Evolutionary conservation across 805 yeast genomes (phyloP).

Genomic region (Candida coquimbonensis): DNA sequence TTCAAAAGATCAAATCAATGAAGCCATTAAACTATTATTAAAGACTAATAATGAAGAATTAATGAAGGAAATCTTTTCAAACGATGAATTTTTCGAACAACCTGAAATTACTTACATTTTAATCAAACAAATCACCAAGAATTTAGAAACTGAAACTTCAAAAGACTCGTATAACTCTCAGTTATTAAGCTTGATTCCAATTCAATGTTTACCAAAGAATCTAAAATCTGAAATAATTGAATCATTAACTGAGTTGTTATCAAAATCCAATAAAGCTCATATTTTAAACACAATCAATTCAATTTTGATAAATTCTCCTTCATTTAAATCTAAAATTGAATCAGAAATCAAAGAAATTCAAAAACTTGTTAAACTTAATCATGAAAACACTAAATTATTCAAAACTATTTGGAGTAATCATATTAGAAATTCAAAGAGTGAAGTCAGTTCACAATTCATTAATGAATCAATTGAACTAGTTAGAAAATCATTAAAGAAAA

Average conservation of each 20-base stretch:
- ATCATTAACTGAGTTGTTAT: conserved; percentile 10
- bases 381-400: conserved; percentile 23
- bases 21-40: conserved; percentile 24
- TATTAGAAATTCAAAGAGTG: conserved; percentile 31
- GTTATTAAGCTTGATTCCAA: conserved; percentile 33
- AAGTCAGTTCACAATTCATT: conserved; percentile 21
- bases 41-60: conserved; percentile 17
- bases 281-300: conserved; percentile 26
- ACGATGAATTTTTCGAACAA: conserved; percentile 44
- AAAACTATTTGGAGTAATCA: conserved; percentile 34
- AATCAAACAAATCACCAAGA: conserved; percentile 16
- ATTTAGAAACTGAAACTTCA: conserved; percentile 1
- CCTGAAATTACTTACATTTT: conserved; percentile 28
- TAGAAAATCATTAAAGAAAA: conserved; percentile 4
- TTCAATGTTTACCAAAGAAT: conserved; percentile 39
- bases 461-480: conserved; percentile 11
- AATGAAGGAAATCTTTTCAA: conserved; percentile 23
- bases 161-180: neutral
- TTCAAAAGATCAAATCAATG: conserved; percentile 22
- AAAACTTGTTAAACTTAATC: conserved; percentile 11
- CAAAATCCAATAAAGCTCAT: conserved; percentile 4
- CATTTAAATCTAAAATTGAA: conserved; percentile 49
- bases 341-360: conserved; percentile 25
- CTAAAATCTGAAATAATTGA: conserved; percentile 24
- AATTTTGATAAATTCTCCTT: conserved; percentile 39